Percentiles rank a stretch among this genome's conserved stretches.
phyloP scores from a whole-genome alignment of 805 yeast species.

The Starmerella stellata region DNA sequence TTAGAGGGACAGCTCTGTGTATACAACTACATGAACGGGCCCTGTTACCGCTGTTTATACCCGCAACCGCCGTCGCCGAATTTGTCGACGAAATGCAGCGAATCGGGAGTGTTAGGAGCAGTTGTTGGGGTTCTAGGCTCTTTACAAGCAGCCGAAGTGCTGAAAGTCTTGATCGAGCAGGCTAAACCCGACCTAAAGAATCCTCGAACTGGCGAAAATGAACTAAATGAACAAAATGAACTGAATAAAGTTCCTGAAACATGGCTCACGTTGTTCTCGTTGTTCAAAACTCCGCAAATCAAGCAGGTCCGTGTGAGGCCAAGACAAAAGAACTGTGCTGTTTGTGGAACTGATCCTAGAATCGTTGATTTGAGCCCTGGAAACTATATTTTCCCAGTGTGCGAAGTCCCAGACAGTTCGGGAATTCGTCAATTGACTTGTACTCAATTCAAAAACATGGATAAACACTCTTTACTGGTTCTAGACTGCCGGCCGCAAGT shows the following conservation, averaged over 20 bases:
- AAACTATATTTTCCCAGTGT: slow-evolving; percentile 39
- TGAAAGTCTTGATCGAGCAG: slow-evolving; percentile 47
- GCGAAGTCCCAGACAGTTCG: slow-evolving; percentile 26
- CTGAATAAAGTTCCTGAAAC: slow-evolving; percentile 38
- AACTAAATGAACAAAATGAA: slow-evolving; percentile 14
- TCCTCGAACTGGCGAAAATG: too few relatives aligned
- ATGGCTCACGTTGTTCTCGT: slow-evolving; percentile 43
- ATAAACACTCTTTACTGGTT: slow-evolving; percentile 25
- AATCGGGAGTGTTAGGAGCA: slow-evolving; percentile 89
- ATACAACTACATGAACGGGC: slow-evolving; percentile 52
- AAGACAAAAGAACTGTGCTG: slow-evolving; percentile 38
- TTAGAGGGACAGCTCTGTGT: slow-evolving; percentile 81
- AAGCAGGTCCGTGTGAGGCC: slow-evolving; percentile 67
- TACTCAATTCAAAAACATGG: slow-evolving; percentile 1
- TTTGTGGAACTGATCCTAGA: slow-evolving; percentile 40
- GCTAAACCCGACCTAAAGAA: background rate
- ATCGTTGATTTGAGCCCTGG: slow-evolving; percentile 36
- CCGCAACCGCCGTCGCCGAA: slow-evolving; percentile 81
- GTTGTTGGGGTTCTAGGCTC: slow-evolving; percentile 86
- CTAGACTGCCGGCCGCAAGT: slow-evolving; percentile 75
- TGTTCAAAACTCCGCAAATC: slow-evolving; percentile 33
- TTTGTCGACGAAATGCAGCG: slow-evolving; percentile 67
- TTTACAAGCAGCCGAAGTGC: slow-evolving; percentile 73
- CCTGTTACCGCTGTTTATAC: slow-evolving; percentile 87
- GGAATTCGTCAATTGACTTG: slow-evolving; percentile 28